Evolutionary conservation across 2,329 filamentous ascomycete species (phyloP).

Genomic region (Juglanconis sp.): DNA sequence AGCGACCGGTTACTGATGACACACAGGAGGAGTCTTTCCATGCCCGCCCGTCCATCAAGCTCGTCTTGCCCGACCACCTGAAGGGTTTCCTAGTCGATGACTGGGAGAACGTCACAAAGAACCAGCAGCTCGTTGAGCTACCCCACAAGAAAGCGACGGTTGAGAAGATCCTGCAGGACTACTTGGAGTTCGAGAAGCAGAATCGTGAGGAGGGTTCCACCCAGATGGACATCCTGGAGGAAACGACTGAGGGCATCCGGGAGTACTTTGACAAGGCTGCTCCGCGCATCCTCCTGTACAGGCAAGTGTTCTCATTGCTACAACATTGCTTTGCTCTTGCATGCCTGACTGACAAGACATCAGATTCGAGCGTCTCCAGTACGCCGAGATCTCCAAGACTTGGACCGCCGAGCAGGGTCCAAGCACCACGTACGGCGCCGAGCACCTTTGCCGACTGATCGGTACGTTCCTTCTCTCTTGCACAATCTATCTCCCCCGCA

Average conservation of each 20-base stretch:
- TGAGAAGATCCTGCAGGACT: slow-evolving; percentile 75
- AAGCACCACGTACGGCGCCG: slow-evolving; percentile 84
- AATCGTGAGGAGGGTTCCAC: slow-evolving; percentile 64
- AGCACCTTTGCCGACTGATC: slow-evolving; percentile 85
- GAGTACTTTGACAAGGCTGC: slow-evolving; percentile 94
- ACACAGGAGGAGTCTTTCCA: slow-evolving; percentile 84
- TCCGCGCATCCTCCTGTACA: slow-evolving; percentile 83
- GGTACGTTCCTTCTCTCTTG: slow-evolving; percentile 54
- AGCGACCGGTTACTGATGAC: background rate
- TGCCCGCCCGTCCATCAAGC: slow-evolving; percentile 77
- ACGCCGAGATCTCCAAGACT: slow-evolving; percentile 69
- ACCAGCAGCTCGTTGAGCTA: slow-evolving; percentile 81
- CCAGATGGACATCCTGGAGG: slow-evolving; percentile 82
- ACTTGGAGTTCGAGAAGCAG: slow-evolving; percentile 66
- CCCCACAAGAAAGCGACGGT: slow-evolving; percentile 71
- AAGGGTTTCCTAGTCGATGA: slow-evolving; percentile 95
- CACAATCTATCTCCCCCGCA: background rate
- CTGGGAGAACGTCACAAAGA: slow-evolving; percentile 98
- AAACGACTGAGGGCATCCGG: slow-evolving; percentile 79
- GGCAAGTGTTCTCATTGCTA: slow-evolving; percentile 38
- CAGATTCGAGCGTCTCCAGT: slow-evolving; percentile 88
- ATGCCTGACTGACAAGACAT: background rate
- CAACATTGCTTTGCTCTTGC: background rate
- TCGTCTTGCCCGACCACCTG: slow-evolving; percentile 82
- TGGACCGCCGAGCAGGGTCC: slow-evolving; percentile 59